These are phyloP conservation scores for Omphalea diandra DNA, from an alignment of 441 rosid species.

Conservation along the genomic window DNA sequence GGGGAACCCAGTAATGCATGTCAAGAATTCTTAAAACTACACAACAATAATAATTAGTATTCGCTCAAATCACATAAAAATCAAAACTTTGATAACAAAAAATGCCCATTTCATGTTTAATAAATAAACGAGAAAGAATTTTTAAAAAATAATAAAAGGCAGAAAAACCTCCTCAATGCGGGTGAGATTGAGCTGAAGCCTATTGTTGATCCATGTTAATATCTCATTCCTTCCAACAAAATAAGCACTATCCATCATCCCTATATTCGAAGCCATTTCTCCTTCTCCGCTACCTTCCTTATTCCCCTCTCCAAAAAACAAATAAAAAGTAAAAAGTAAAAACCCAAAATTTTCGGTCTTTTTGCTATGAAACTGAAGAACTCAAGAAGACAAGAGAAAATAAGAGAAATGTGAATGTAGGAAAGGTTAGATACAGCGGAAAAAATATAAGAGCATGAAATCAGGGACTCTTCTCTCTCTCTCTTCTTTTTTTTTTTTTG, in stretches of 20 bases:
- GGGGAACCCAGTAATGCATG: neutral
- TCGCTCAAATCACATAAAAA: neutral
- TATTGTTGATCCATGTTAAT: conserved; percentile 82
- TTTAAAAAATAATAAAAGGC: neutral
- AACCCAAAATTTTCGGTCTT: neutral
- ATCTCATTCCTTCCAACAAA: conserved; percentile 97
- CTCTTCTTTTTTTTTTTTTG: no score
- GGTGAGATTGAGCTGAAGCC: conserved; percentile 87
- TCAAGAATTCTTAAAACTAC: neutral
- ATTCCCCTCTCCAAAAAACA: neutral
- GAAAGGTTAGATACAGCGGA: neutral
- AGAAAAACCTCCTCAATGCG: conserved; percentile 82
- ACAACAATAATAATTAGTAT: neutral
- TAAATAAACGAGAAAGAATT: neutral
- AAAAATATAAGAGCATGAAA: conserved; percentile 5
- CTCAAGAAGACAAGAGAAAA: neutral
- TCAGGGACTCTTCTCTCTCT: conserved; percentile 9
- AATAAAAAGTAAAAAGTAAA: neutral
- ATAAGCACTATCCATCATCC: conserved; percentile 98
- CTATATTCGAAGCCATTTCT: conserved; percentile 79
- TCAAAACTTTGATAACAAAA: neutral
- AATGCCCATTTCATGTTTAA: neutral
- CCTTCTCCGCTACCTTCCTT: neutral
- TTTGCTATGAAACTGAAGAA: neutral
- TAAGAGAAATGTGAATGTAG: neutral